These are phyloP conservation scores for Salvia rosmarinus DNA, from an alignment of 257 asterid genomes.

Conservation along the genomic window DNA sequence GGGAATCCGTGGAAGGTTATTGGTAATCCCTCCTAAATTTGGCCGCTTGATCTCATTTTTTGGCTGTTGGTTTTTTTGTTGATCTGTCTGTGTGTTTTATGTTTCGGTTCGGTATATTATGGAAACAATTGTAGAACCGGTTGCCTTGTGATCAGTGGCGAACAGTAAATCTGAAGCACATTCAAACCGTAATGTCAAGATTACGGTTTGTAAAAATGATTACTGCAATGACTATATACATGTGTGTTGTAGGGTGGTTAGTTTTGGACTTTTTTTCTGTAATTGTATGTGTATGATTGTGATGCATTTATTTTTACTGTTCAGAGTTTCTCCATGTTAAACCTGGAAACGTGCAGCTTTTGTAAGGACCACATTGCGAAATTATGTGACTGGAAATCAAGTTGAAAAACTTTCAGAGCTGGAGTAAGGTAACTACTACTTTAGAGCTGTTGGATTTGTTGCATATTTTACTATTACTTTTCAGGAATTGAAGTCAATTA, in stretches of 20 bases:
- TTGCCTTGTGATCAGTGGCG: neutral
- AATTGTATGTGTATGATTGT: neutral
- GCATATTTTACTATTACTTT: neutral
- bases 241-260: too few relatives aligned
- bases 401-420: conserved; percentile 90
- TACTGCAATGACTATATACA: too few relatives aligned
- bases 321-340: conserved; percentile 95
- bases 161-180: neutral
- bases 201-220: too few relatives aligned
- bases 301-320: conserved; percentile 29
- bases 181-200: neutral
- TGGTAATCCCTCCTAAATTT: conserved; percentile 50
- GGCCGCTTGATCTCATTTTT: neutral
- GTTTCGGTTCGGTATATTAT: neutral
- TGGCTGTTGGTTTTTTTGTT: neutral
- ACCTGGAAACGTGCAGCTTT: conserved; percentile 97
- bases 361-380: conserved; percentile 86
- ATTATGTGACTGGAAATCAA: conserved; percentile 77
- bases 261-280: neutral
- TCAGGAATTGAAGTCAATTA: conserved; percentile 2
- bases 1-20: conserved; percentile 90
- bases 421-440: conserved; percentile 86
- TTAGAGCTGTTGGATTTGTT: conserved; percentile 11
- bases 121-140: neutral
- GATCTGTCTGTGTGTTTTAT: neutral